These are phyloP conservation scores for Zygotorulaspora mrakii DNA, from an alignment of 1,139 yeast species.

Conservation along the genomic window DNA sequence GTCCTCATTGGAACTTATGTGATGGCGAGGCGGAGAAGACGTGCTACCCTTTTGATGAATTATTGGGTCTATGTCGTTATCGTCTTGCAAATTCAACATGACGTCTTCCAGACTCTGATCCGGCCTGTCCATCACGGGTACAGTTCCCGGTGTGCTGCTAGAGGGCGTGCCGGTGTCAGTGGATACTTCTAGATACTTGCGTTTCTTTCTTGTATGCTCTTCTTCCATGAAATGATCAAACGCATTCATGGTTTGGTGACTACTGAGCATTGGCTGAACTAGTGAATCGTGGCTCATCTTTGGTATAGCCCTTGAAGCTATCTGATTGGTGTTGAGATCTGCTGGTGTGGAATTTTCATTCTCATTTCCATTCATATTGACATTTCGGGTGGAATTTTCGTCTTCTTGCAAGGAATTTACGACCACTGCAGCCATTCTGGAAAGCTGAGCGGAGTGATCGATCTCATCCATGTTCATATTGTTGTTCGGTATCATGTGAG, in stretches of 20 bases:
- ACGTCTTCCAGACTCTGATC: conserved; percentile 36
- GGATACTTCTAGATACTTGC: conserved; percentile 24
- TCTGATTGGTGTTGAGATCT: conserved; percentile 3
- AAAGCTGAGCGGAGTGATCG: conserved; percentile 24
- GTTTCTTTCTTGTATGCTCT: conserved; percentile 21
- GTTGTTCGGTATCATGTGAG: conserved; percentile 30
- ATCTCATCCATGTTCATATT: conserved; percentile 19
- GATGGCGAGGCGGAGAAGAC: conserved; percentile 1
- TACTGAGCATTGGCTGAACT: conserved; percentile 10
- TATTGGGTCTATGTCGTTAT: conserved; percentile 46
- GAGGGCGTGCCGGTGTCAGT: conserved; percentile 18
- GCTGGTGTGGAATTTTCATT: conserved; percentile 10
- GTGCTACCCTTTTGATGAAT: background rate
- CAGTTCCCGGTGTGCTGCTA: conserved; percentile 26
- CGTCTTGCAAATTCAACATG: conserved; percentile 41
- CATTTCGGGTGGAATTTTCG: conserved; percentile 6
- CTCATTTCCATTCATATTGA: background rate
- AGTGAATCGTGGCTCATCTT: conserved; percentile 4
- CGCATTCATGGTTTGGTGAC: conserved; percentile 27
- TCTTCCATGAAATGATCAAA: conserved; percentile 28
- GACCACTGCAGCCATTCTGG: conserved; percentile 28
- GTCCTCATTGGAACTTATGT: background rate
- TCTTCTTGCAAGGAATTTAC: conserved; percentile 25
- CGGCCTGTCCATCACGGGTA: conserved; percentile 38
- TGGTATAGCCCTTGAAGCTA: background rate